Conservation (phyloP, 768 basidiomycete genomes). For the Cytidiella melzeri region DNA sequence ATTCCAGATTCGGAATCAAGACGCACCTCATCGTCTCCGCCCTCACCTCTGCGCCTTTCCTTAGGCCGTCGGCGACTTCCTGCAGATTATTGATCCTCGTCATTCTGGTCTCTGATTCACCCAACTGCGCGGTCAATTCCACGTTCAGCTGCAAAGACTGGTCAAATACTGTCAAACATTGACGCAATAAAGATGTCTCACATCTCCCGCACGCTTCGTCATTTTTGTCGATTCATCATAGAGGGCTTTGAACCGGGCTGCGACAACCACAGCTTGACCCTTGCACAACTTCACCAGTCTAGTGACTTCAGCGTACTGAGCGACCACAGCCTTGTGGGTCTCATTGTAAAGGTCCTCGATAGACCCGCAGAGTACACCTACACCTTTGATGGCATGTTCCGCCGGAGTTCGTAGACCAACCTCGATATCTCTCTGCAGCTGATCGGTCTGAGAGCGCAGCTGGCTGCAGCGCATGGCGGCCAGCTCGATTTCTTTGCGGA, state of each 20-base stretch:
- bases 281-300: slow-evolving; percentile 1
- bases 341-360: slow-evolving; percentile 4
- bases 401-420: background rate
- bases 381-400: background rate
- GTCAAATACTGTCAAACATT: background rate
- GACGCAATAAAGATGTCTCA: background rate
- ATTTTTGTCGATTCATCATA: background rate
- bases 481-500: background rate
- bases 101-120: background rate
- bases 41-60: background rate
- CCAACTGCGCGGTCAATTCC: background rate
- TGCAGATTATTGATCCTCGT: background rate
- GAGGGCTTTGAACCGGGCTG: background rate
- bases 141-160: background rate
- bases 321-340: background rate
- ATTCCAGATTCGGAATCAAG: too few species aligned
- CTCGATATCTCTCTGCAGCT: background rate
- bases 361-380: background rate
- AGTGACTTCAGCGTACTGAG: background rate
- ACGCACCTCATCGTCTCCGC: background rate
- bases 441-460: background rate
- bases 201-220: background rate
- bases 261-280: background rate
- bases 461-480: background rate
- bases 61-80: background rate